phyloP scores from a whole-genome alignment of 495 filamentous ascomycete species.

The Penicillium riverlandense region DNA sequence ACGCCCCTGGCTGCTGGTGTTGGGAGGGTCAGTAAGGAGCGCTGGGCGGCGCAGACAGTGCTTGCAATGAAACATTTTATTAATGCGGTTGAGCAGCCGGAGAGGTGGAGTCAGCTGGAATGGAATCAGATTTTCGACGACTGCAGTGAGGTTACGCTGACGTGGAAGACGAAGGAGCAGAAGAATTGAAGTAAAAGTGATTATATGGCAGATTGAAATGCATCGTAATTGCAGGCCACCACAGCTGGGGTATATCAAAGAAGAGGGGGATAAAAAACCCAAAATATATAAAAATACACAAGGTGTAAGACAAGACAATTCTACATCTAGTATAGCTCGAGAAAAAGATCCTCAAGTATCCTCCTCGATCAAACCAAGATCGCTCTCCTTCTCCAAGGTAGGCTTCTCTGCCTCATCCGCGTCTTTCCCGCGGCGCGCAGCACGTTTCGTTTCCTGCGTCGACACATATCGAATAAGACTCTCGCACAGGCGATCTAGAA shows the following conservation, averaged over 20 bases:
- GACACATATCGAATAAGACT: slow-evolving; percentile 49
- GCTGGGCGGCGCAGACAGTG: slow-evolving; percentile 43
- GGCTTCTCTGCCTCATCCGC: slow-evolving; percentile 11
- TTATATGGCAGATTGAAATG: too few species aligned
- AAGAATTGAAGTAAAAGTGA: too few species aligned
- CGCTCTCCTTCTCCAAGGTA: slow-evolving; percentile 21
- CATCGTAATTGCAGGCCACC: too few species aligned
- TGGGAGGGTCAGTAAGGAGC: slow-evolving; percentile 33
- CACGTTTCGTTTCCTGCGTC: slow-evolving; percentile 16
- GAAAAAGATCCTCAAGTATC: background rate
- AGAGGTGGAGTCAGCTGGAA: background rate
- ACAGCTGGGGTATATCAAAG: too few species aligned
- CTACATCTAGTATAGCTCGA: too few species aligned
- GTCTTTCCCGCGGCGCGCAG: background rate
- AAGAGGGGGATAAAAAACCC: too few species aligned
- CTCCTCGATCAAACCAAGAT: slow-evolving; percentile 17
- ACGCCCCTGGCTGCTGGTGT: slow-evolving; percentile 41
- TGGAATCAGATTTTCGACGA: background rate
- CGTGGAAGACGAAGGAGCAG: too few species aligned
- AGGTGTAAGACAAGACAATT: too few species aligned
- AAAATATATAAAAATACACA: too few species aligned
- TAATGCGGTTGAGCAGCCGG: slow-evolving; percentile 5
- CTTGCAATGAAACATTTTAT: slow-evolving; percentile 43
- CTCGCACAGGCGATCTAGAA: slow-evolving; percentile 53
- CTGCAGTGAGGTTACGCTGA: too few species aligned